Base-by-base conservation (phyloP, 75 land plant genomes). In the Selaginella moellendorffii region DNA sequence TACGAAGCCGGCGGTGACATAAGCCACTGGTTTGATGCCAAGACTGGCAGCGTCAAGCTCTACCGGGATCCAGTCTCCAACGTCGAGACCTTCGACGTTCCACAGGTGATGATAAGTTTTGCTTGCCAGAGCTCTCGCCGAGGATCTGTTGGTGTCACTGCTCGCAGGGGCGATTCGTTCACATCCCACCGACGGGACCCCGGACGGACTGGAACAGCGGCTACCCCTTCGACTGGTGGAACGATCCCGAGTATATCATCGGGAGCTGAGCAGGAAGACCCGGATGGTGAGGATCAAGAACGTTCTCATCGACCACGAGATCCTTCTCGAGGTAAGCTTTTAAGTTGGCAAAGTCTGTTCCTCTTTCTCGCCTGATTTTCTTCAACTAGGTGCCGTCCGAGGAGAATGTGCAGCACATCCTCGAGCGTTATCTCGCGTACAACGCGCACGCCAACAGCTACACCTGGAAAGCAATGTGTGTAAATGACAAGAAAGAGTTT, bases 1-100 rank as follows among this genome's bases (percentile, higher is more conserved):
- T n/a, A 28, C 27, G 54, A 68, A 24, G 72, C 77, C 1, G 77
- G 77, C 26, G 64, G 54, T 31, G 77, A 74, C 52, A 69, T 74
- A 24, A 74, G 77, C 26, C 72, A 74, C 53, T 74, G 77, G 77
- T 74, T 74, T 51, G 77, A 74, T 31, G 66, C 72, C 0, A 27
- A 63, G 26, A 69, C 77, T 21, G 51, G 27, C 12, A 54, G 64
- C 26, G 36, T 65, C 27, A 29, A 54, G 19, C 46, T 36, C 12
- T 26, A 27, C 46, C 61, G 63, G n/a, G 59, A 74, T 64, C 77
- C 77, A 2, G 25, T 65, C n/a, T 63, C 63, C 12, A 52, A 42
- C 12, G 54, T 74, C 26, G 30, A 19, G 1, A 52, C 63, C 1
- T 69, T 30, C 63, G 28, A 25, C 53, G 63, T 63, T 28, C 73